Evolutionary conservation across 1,139 yeast species (phyloP).

Genomic region (Protomyces inouyei): DNA sequence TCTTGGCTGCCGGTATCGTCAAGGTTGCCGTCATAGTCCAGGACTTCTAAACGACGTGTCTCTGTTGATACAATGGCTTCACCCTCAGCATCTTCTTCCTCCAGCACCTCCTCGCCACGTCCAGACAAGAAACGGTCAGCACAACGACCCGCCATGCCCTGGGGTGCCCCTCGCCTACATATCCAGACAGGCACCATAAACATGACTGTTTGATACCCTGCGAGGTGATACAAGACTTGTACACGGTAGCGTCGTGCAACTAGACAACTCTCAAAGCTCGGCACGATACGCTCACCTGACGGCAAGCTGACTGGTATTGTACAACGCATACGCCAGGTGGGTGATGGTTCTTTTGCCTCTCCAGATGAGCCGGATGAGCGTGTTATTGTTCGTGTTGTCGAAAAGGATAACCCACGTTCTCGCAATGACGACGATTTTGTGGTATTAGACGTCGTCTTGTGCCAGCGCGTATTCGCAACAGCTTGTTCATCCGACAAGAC

Average conservation of each 20-base stretch:
- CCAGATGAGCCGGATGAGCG: neutral
- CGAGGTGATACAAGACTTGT: neutral
- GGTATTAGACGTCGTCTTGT: neutral
- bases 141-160: neutral
- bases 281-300: constrained; percentile 1
- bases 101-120: neutral
- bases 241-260: constrained; percentile 5
- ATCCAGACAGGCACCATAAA: neutral
- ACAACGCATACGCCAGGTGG: constrained; percentile 8
- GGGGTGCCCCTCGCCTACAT: neutral
- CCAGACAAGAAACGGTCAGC: neutral
- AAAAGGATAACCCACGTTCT: neutral
- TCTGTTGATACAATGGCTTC: neutral
- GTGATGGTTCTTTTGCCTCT: neutral
- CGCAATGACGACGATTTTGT: neutral
- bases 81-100: neutral
- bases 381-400: neutral
- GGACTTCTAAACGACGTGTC: neutral
- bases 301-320: constrained; percentile 10
- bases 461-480: neutral
- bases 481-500: neutral
- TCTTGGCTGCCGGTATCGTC: neutral
- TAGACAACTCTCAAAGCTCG: constrained; percentile 18
- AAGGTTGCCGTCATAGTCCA: neutral
- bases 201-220: neutral